A percentile compares a stretch with the other conserved stretches of the same genome.
These are phyloP conservation scores for Diaporthe destruens DNA, from an alignment of 2,329 filamentous ascomycete species.

Conservation along the genomic window DNA sequence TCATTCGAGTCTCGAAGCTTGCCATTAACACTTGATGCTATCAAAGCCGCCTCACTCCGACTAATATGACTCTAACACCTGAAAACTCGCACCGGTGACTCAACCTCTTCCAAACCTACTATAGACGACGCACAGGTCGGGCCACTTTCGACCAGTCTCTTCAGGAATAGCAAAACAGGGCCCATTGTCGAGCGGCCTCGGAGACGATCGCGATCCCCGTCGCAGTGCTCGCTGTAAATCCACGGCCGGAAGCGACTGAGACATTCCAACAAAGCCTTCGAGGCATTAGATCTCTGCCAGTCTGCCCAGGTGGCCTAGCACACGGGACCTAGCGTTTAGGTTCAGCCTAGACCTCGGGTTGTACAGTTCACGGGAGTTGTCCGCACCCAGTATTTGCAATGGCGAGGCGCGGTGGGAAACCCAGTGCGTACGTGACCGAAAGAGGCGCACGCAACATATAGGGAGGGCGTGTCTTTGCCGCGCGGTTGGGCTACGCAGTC, in stretches of 20 bases:
- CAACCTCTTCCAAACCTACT: slow-evolving; percentile 14
- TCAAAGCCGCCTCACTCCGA: slow-evolving; percentile 9
- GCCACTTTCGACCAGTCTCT: background rate
- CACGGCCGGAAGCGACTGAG: slow-evolving; percentile 23
- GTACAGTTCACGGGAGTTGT: background rate
- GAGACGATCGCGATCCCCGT: slow-evolving; percentile 3
- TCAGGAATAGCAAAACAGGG: background rate
- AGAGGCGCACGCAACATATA: slow-evolving; percentile 28
- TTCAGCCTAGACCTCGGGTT: slow-evolving; percentile 5
- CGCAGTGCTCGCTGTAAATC: slow-evolving; percentile 5
- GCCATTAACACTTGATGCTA: slow-evolving; percentile 13
- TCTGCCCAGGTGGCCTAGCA: background rate
- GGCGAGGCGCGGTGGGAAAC: slow-evolving; percentile 16
- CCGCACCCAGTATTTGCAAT: background rate
- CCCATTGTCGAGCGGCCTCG: slow-evolving; percentile 2
- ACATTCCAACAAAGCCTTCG: background rate
- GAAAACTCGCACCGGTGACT: background rate
- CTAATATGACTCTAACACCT: background rate
- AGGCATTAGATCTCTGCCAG: background rate
- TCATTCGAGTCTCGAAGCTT: background rate
- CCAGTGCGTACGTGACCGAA: slow-evolving; percentile 17
- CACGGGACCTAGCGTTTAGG: slow-evolving; percentile 22
- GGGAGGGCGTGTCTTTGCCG: slow-evolving; percentile 11
- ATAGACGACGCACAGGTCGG: slow-evolving; percentile 14
- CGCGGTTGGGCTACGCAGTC: slow-evolving; percentile 25